Base-by-base conservation (phyloP, 768 basidiomycete species). In the Phaffia tasmanica region DNA sequence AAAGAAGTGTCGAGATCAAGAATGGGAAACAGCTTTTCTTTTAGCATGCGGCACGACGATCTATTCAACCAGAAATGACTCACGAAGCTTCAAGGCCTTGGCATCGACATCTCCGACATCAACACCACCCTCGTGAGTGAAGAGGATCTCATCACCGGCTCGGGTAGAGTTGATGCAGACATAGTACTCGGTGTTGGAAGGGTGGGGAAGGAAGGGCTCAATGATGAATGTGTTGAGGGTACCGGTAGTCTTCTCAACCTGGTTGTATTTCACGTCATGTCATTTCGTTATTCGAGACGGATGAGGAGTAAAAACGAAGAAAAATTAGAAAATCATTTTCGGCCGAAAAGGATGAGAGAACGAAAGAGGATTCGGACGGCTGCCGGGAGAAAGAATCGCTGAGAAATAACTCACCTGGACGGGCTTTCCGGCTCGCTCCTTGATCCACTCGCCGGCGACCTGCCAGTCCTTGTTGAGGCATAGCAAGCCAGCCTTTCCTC, bases 91-190 rank as follows among this genome's bases (percentile, higher is more conserved):
- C 73, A 93, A 84, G 1, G 94, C 93, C 78, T 99, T 97, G 71
- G 91, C 86, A 72, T 99, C 92, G 75, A 98, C 95, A 78, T 99
- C 93, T 70, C 95, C 95, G 70, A 97, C 86, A 72, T 99, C 95
- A 60, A 99, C 91, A 81, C 95, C 95, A 70, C 95, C 95, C 75
- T 97, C 92, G 77, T 95, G 92, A 42, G 92, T 95, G 83, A 98
- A 99, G 76, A 98, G 88, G 77, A 99, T 97, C 60, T 85, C 82
- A 75, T 99, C 95, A 65, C 89, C 91, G 74, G 94, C 87, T 70
- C 95, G 89, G 29, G 83, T 85, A 19, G 94, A 98, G 78, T 85
- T 97, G 79, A 99, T 88, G 80, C 94, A 98, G 75, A 99, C 88
- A 77, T 98, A 99, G 80, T 89, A 97, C 77, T 98, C 95, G 67